phyloP scores from a whole-genome alignment of 2,329 filamentous ascomycete species.

The Mycosphaerella sp. region DNA sequence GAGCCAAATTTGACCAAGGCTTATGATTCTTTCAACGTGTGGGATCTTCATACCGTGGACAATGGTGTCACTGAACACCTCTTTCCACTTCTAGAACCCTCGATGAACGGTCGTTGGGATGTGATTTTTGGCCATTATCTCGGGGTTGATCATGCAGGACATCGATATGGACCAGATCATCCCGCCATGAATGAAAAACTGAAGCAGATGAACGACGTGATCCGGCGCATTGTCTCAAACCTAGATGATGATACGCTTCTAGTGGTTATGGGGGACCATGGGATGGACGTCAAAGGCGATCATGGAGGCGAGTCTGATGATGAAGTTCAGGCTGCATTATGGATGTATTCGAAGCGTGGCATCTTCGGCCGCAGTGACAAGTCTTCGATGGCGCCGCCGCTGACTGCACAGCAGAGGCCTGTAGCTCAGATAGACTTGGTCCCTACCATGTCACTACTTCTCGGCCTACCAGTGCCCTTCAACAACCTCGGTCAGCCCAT shows the following conservation, averaged over 20 bases:
- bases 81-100: slow-evolving; percentile 67
- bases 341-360: slow-evolving; percentile 93
- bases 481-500: slow-evolving; percentile 93
- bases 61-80: slow-evolving; percentile 91
- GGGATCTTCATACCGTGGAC: slow-evolving; percentile 94
- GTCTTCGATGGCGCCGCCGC: slow-evolving; percentile 52
- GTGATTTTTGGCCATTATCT: slow-evolving; percentile 91
- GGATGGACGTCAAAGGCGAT: slow-evolving; percentile 95
- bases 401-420: slow-evolving; percentile 71
- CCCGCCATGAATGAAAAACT: slow-evolving; percentile 86
- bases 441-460: slow-evolving; percentile 77
- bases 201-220: slow-evolving; percentile 78
- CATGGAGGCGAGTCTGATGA: slow-evolving; percentile 98
- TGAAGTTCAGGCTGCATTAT: slow-evolving; percentile 87
- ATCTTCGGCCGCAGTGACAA: slow-evolving; percentile 72
- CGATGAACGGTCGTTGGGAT: slow-evolving; percentile 71
- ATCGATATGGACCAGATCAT: slow-evolving; percentile 91
- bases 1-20: slow-evolving; percentile 76
- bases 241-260: slow-evolving; percentile 83
- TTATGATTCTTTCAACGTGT: slow-evolving; percentile 97
- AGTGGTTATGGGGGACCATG: slow-evolving; percentile 97
- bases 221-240: slow-evolving; percentile 62
- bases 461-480: slow-evolving; percentile 90
- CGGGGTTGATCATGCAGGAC: slow-evolving; percentile 93
- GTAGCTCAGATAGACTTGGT: slow-evolving; percentile 87